Evolutionary conservation across 1,139 yeast genomes (phyloP).

Genomic region (Geotrichum bryndzae): DNA sequence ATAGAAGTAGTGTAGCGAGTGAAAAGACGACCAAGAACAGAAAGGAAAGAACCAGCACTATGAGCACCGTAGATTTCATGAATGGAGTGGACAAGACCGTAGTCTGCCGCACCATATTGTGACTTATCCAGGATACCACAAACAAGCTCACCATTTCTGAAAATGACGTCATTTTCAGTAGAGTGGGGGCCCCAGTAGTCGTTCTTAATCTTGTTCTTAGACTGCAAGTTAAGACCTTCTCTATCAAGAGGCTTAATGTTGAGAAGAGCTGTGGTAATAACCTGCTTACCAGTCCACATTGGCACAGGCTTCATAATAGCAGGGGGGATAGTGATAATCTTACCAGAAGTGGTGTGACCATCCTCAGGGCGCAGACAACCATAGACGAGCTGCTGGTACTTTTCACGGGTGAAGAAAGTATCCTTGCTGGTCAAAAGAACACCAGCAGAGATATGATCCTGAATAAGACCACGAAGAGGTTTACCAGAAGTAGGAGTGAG

Average conservation of each 20-base stretch:
- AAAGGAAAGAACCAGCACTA: constrained; percentile 81
- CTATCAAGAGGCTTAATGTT: constrained; percentile 81
- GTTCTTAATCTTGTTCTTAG: constrained; percentile 84
- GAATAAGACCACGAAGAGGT: constrained; percentile 97
- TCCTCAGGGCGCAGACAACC: constrained; percentile 97
- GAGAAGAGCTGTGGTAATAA: constrained; percentile 75
- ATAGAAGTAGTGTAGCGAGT: constrained; percentile 89
- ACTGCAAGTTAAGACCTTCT: constrained; percentile 82
- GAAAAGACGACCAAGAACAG: constrained; percentile 88
- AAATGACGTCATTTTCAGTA: constrained; percentile 75
- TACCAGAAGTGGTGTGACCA: constrained; percentile 74
- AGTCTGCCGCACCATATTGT: constrained; percentile 96
- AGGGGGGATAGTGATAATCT: constrained; percentile 81
- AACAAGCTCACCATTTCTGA: constrained; percentile 78
- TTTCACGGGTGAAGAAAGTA: constrained; percentile 81
- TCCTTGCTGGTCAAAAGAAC: constrained; percentile 96
- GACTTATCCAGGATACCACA: constrained; percentile 95
- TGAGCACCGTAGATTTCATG: constrained; percentile 93
- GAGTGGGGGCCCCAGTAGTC: constrained; percentile 92
- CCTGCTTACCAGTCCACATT: constrained; percentile 98
- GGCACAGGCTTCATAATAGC: constrained; percentile 80
- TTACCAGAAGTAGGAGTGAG: constrained; percentile 97
- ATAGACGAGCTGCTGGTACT: constrained; percentile 87
- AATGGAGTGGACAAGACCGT: constrained; percentile 92
- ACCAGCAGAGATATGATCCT: constrained; percentile 98